Conservation (phyloP, 2,329 filamentous ascomycete genomes). For the Fusarium decemcellulare region DNA sequence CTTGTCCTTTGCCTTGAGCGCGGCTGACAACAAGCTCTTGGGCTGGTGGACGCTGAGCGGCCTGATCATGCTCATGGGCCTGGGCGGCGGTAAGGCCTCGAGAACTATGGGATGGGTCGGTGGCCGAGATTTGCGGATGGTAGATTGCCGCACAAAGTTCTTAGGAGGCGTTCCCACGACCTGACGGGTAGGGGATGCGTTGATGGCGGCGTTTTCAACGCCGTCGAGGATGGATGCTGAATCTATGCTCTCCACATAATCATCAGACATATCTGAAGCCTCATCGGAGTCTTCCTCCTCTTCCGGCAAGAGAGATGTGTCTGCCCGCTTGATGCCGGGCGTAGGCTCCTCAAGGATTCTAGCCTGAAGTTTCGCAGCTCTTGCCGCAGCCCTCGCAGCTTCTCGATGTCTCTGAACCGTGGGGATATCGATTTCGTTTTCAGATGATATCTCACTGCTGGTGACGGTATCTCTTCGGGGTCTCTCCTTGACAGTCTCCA, state of each 20-base stretch:
- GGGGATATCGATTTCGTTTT: conserved; percentile 81
- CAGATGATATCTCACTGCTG: conserved; percentile 86
- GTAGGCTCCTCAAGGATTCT: conserved; percentile 56
- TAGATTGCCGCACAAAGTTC: conserved; percentile 73
- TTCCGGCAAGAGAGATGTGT: conserved; percentile 68
- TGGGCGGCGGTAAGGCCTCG: conserved; percentile 78
- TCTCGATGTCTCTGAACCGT: conserved; percentile 75
- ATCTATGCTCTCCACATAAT: conserved; percentile 77
- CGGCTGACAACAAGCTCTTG: conserved; percentile 79
- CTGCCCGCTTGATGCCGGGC: conserved; percentile 59
- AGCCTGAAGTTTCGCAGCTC: conserved; percentile 54
- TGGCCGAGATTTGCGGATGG: conserved; percentile 73
- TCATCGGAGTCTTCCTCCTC: conserved; percentile 74
- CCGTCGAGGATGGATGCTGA: conserved; percentile 79
- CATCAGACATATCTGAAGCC: conserved; percentile 73
- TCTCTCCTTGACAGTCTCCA: conserved; percentile 79
- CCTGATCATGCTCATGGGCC: conserved; percentile 74
- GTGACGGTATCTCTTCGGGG: conserved; percentile 82
- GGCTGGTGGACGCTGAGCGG: conserved; percentile 78
- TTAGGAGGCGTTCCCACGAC: conserved; percentile 76
- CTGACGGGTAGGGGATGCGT: conserved; percentile 67
- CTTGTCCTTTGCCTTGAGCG: conserved; percentile 79
- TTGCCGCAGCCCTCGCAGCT: conserved; percentile 69
- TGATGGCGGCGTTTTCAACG: conserved; percentile 71
- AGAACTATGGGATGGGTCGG: conserved; percentile 70